Evolutionary conservation across 2,329 filamentous ascomycete genomes (phyloP).

Genomic region (Penicillium aurantiogriseum): DNA sequence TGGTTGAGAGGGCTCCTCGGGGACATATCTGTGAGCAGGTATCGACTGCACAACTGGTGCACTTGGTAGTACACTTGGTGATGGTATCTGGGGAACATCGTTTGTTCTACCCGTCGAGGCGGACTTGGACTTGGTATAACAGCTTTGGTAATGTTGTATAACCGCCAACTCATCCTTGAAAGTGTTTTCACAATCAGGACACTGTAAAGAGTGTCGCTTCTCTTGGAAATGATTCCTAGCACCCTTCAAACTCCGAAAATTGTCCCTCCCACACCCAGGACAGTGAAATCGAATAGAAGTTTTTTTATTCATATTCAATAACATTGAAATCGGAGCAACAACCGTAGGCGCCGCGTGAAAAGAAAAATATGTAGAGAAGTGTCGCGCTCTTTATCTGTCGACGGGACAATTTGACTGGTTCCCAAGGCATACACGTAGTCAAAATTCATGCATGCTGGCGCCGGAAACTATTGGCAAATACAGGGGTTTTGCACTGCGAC

Average conservation of each 20-base stretch:
- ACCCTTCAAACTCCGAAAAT: background rate
- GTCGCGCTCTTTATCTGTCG: background rate
- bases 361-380: background rate
- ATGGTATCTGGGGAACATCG: background rate
- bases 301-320: background rate
- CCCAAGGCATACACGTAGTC: conserved; percentile 6
- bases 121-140: background rate
- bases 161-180: conserved; percentile 1
- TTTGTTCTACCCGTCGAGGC: background rate
- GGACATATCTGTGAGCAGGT: background rate
- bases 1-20: background rate
- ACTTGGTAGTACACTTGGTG: background rate
- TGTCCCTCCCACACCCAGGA: background rate
- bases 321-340: background rate
- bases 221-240: background rate
- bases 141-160: conserved; percentile 4
- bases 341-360: background rate
- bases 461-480: conserved; percentile 4
- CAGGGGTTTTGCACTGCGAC: conserved; percentile 2
- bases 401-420: background rate
- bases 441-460: background rate
- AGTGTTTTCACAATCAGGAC: background rate
- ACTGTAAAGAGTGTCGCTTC: background rate
- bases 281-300: background rate
- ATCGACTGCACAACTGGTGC: background rate